phyloP scores from a whole-genome alignment of 305 asterid genomes.

The Ilex paraguariensis region DNA sequence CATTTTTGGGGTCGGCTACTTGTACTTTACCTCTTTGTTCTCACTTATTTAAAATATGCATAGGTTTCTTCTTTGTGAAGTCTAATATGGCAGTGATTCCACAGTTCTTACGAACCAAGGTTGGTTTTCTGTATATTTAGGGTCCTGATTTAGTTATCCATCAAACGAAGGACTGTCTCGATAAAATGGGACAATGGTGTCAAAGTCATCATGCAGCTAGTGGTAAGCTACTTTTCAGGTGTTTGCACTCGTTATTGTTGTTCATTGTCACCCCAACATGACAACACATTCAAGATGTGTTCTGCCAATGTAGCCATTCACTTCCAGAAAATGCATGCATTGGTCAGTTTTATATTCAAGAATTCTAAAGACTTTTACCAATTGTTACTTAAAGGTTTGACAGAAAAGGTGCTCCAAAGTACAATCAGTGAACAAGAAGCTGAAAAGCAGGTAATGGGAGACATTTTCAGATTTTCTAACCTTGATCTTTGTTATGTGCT shows the following conservation, averaged over 20 bases:
- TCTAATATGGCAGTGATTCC: no score
- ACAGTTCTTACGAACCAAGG: neutral
- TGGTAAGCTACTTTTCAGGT: slow-evolving; percentile 42
- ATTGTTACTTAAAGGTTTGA: slow-evolving; percentile 46
- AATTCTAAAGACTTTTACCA: no score
- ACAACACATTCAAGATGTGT: no score
- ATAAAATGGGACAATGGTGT: slow-evolving; percentile 95
- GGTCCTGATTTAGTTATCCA: slow-evolving; percentile 91
- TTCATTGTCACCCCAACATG: no score
- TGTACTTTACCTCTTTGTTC: no score
- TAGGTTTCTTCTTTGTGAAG: no score
- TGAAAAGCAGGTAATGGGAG: slow-evolving; percentile 58
- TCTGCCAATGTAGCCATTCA: neutral
- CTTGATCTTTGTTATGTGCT: no score
- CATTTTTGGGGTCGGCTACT: no score
- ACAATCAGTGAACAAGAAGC: slow-evolving; percentile 69
- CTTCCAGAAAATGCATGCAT: neutral
- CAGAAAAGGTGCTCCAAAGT: slow-evolving; percentile 75
- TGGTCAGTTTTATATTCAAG: neutral
- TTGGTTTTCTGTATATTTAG: slow-evolving; percentile 26
- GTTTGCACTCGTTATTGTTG: neutral
- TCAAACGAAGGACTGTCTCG: slow-evolving; percentile 76
- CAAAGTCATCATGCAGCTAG: slow-evolving; percentile 82
- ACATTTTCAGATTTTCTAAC: neutral
- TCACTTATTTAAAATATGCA: no score